Evolutionary conservation across 176 grass and related monocot genomes (phyloP), one percentile per base, ranked within the genome.

Genomic region (Carex parvula): DNA sequence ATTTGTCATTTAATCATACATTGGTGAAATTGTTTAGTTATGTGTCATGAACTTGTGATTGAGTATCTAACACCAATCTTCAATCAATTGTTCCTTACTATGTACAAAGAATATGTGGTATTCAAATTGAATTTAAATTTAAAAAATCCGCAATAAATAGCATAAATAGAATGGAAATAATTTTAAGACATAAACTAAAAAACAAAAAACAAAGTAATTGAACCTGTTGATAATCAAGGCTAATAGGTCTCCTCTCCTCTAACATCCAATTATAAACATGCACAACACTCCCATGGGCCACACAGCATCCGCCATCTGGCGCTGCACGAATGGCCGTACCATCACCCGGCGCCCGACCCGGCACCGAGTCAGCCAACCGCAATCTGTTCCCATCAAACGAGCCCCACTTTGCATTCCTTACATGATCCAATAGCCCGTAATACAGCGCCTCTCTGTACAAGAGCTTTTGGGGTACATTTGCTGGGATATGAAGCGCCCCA

Each of bases 201-300:
- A 41, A 59, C 8, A 12, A n/a, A 58, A 79, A 1, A 41, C 3
- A 30, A 33, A 16, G 16, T 17, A 80, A 39, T 3, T 42, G 26
- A 65, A 82, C 80, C 80, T 82, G 80, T 46, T 82, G 80, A 44
- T 82, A 82, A 87, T 89, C 95, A 42, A 95, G 91, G 53, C 84
- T 93, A 50, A 98, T 87, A 1, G 92, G 89, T 6, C 79, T 86
- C 63, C 89, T 93, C 81, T 93, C 91, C 72, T 98, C 91, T 35
- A 98, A 90, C 92, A 95, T 93, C 95, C 92, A 98, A 82, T 98
- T 92, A 87, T 98, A 98, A 5, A 93, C 89, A 88, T 87, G 95
- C 60, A 95, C 92, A 32, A 90, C 88, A 79, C 91, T 89, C 22
- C 95, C 92, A 81, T 98, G 95, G 76, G 95, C 95, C 39, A 98